These are phyloP conservation scores for Phytophthora cryptogea DNA, from an alignment of 352 stramenopile genomes.

Conservation along the genomic window DNA sequence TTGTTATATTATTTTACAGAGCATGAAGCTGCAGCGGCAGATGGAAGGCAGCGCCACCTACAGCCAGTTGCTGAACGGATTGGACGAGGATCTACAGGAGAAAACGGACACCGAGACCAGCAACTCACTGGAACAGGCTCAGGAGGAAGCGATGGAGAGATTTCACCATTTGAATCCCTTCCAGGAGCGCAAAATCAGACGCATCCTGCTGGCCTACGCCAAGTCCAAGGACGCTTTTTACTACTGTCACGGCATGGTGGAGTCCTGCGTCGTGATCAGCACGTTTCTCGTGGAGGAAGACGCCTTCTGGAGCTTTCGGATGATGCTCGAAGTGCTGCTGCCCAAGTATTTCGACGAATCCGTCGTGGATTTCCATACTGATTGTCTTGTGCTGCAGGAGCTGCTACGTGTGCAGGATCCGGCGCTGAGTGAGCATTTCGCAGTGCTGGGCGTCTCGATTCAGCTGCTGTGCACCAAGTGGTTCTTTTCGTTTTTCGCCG, in stretches of 20 bases:
- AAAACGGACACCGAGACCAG: slow-evolving; percentile 29
- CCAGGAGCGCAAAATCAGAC: slow-evolving; percentile 84
- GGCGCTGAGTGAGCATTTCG: slow-evolving; percentile 62
- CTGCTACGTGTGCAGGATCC: slow-evolving; percentile 57
- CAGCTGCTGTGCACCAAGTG: slow-evolving; percentile 84
- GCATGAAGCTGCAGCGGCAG: slow-evolving; percentile 63
- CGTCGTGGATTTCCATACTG: slow-evolving; percentile 79
- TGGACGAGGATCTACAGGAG: slow-evolving; percentile 39
- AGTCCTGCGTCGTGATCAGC: slow-evolving; percentile 77
- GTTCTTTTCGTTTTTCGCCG: slow-evolving; percentile 87
- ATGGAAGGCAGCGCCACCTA: slow-evolving; percentile 51
- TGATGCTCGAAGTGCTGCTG: slow-evolving; percentile 74
- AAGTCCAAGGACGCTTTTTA: slow-evolving; percentile 82
- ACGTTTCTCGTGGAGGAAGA: slow-evolving; percentile 81
- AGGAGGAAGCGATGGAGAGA: slow-evolving; percentile 79
- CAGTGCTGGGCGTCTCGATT: slow-evolving; percentile 63
- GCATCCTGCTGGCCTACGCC: slow-evolving; percentile 74
- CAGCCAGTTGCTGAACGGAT: slow-evolving; percentile 50
- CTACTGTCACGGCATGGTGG: slow-evolving; percentile 84
- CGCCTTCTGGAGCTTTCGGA: slow-evolving; percentile 76
- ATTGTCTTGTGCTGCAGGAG: slow-evolving; percentile 83
- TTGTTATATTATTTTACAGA: slow-evolving; percentile 28
- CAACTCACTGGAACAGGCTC: slow-evolving; percentile 62
- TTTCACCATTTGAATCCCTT: slow-evolving; percentile 83
- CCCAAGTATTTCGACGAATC: slow-evolving; percentile 85